phyloP scores from a whole-genome alignment of 345 rosid species.

The Eucalyptus regnans region DNA sequence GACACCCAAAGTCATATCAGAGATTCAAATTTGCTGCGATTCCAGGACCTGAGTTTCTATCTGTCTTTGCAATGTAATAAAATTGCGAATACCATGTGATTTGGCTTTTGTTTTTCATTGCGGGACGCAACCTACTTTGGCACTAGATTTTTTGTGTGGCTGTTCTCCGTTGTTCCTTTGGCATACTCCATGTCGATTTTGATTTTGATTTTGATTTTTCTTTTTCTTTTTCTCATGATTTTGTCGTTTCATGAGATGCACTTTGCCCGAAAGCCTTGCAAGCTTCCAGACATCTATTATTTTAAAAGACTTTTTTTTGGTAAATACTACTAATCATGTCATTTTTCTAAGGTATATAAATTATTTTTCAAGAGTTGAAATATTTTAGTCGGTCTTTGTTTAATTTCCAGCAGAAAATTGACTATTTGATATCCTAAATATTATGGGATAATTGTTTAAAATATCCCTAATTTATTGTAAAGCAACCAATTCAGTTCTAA shows the following conservation, averaged over 20 bases:
- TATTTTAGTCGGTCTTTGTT: not conserved
- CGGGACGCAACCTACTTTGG: not conserved
- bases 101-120: not conserved
- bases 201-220: not conserved
- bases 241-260: not conserved
- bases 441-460: not conserved
- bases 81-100: not conserved
- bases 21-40: not conserved
- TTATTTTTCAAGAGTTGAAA: not conserved
- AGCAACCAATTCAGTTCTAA: accelerated
- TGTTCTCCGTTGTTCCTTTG: not conserved
- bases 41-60: not conserved
- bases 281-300: not conserved
- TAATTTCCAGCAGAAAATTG: not conserved
- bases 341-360: not conserved
- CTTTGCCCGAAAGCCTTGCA: not conserved
- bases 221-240: not conserved
- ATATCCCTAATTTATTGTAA: not conserved
- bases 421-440: not conserved
- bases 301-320: not conserved
- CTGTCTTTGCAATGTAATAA: not conserved
- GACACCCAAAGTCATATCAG: not conserved
- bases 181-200: not conserved
- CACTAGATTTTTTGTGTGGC: not conserved
- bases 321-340: not conserved